phyloP scores from a whole-genome alignment of 2,329 filamentous ascomycete genomes.

The Ophiostoma himal-ulmi region DNA sequence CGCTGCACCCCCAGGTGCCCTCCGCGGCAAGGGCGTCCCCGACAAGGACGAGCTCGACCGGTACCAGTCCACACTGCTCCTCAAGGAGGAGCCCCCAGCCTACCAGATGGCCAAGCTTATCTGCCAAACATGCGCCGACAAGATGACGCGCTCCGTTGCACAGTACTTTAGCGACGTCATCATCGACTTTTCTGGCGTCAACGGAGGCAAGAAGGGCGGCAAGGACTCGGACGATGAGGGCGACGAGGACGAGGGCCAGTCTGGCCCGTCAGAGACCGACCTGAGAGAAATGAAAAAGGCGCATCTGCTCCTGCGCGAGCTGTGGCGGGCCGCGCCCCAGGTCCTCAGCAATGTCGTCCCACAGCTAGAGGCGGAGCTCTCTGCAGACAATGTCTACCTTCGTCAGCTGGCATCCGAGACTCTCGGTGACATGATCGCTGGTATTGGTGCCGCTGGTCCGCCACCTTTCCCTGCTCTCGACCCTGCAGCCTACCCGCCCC shows the following conservation, averaged over 20 bases:
- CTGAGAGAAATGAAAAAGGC: slow-evolving; percentile 84
- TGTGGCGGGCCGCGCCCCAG: slow-evolving; percentile 86
- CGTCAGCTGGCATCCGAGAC: slow-evolving; percentile 88
- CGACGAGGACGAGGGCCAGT: slow-evolving; percentile 54
- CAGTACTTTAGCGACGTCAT: slow-evolving; percentile 98
- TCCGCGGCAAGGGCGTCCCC: slow-evolving; percentile 48
- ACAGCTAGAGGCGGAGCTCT: slow-evolving; percentile 85
- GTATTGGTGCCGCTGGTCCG: slow-evolving; percentile 85
- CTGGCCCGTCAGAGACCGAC: slow-evolving; percentile 72
- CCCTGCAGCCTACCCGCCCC: slow-evolving; percentile 76
- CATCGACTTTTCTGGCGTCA: slow-evolving; percentile 68
- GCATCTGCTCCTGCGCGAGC: slow-evolving; percentile 79
- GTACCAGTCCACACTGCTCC: slow-evolving; percentile 74
- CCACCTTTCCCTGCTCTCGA: slow-evolving; percentile 68
- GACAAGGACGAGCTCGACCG: slow-evolving; percentile 55
- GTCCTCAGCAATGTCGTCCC: slow-evolving; percentile 91
- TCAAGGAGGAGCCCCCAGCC: slow-evolving; percentile 82
- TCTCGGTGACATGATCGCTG: slow-evolving; percentile 88
- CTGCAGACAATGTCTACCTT: slow-evolving; percentile 80
- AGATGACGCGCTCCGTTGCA: slow-evolving; percentile 90
- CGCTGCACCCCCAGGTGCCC: slow-evolving; percentile 65
- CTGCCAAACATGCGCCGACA: slow-evolving; percentile 81
- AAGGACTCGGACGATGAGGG: slow-evolving; percentile 41
- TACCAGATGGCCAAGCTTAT: slow-evolving; percentile 96
- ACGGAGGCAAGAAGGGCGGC: slow-evolving; percentile 29